Conservation (phyloP, 1,139 yeast genomes). For the Dujonia santamariae region DNA sequence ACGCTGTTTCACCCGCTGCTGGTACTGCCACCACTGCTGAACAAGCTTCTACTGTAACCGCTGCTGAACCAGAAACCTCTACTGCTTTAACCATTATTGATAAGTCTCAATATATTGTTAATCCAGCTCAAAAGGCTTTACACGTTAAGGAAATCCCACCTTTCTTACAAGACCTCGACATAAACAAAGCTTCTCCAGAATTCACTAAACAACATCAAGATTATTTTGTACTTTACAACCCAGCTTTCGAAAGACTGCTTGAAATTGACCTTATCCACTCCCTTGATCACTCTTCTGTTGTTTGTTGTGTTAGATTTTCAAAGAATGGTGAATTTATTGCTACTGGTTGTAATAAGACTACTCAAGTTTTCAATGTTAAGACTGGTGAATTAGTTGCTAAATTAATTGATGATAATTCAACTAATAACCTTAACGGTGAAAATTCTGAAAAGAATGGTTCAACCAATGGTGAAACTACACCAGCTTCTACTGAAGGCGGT, state of each 20-base stretch:
- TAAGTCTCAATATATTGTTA: slow-evolving; percentile 42
- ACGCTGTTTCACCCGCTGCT: slow-evolving; percentile 8
- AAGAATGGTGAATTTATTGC: slow-evolving; percentile 92
- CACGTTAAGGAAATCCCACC: slow-evolving; percentile 81
- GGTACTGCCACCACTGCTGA: slow-evolving; percentile 9
- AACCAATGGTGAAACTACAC: slow-evolving; percentile 16
- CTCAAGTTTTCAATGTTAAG: slow-evolving; percentile 90
- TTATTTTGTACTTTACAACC: slow-evolving; percentile 88
- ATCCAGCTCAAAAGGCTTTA: slow-evolving; percentile 40
- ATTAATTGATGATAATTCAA: slow-evolving; percentile 74
- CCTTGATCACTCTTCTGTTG: slow-evolving; percentile 89
- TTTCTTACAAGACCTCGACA: slow-evolving; percentile 78
- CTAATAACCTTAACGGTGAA: slow-evolving; percentile 22
- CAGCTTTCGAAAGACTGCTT: slow-evolving; percentile 63
- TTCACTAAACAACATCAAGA: slow-evolving; percentile 83
- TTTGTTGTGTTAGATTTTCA: slow-evolving; percentile 93
- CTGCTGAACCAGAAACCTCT: slow-evolving; percentile 23
- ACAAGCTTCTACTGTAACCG: slow-evolving; percentile 11
- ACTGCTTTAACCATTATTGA: slow-evolving; percentile 39
- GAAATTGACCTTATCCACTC: slow-evolving; percentile 91
- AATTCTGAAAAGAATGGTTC: slow-evolving; percentile 32
- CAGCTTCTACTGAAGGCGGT: slow-evolving; percentile 15
- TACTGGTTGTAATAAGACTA: slow-evolving; percentile 95
- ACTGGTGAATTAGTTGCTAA: slow-evolving; percentile 89
- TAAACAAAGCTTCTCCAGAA: slow-evolving; percentile 71